Evolutionary conservation across 805 yeast genomes (phyloP).

Genomic region (Lachancea sp.): DNA sequence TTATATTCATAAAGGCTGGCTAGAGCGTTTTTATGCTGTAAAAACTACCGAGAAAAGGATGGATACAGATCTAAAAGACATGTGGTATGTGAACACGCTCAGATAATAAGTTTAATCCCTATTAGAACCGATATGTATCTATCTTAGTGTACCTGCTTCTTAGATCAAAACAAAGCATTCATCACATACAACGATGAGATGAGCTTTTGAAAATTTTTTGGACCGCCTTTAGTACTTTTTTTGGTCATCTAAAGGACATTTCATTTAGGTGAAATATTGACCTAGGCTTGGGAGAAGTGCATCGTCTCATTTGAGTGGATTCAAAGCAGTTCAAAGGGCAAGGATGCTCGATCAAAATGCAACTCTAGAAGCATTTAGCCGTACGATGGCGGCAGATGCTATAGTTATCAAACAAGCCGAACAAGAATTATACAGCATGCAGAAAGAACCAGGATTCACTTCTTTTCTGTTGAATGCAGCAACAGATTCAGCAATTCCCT

Average conservation of each 20-base stretch:
- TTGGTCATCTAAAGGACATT: neutral
- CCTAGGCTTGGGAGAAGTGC: neutral
- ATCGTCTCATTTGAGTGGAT: constrained; percentile 11
- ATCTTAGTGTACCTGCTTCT: too few species aligned
- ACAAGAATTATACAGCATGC: constrained; percentile 43
- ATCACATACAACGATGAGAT: too few species aligned
- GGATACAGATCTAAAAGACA: too few species aligned
- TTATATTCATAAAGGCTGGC: constrained; percentile 10
- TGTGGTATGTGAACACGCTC: too few species aligned
- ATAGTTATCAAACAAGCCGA: constrained; percentile 49
- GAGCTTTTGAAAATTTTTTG: constrained; percentile 3
- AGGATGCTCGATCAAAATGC: constrained; percentile 41
- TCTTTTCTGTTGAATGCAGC: constrained; percentile 46
- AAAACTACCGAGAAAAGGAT: too few species aligned
- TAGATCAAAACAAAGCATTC: too few species aligned
- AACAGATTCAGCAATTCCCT: constrained; percentile 38
- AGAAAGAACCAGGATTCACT: constrained; percentile 53
- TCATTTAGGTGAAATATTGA: too few species aligned
- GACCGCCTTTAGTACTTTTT: constrained; percentile 2
- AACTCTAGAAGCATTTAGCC: constrained; percentile 44
- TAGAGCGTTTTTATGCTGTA: too few species aligned
- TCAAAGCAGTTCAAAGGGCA: neutral
- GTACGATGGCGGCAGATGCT: constrained; percentile 48
- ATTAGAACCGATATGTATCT: too few species aligned
- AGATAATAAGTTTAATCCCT: too few species aligned